Base-by-base conservation (phyloP, 495 filamentous ascomycete species). In the Xylaria curta region DNA sequence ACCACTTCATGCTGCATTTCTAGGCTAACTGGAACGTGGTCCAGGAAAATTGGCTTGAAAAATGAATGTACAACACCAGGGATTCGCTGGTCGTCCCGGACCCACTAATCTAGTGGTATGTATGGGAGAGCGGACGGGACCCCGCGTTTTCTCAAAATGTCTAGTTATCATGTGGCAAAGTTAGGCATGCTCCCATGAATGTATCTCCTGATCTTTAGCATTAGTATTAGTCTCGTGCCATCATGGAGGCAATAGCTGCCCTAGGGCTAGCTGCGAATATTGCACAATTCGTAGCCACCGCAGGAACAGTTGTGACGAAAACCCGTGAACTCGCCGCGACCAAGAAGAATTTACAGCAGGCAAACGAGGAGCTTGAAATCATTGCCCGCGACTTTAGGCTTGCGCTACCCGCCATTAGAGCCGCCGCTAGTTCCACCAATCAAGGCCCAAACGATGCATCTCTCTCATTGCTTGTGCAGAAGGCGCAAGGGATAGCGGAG, bases 21-120 rank as follows among this genome's bases (percentile, higher is more conserved):
- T 31, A 31, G 28, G 28, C 28, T 3, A 31, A 31, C 28, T 31
- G 28, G 1, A 31, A 31, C 28, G 28, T n/a, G n/a, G n/a, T n/a
- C n/a, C n/a, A n/a, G n/a, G 28, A 31, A 31, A 31, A 31, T 31
- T 31, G 28, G n/a, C n/a, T n/a, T n/a, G n/a, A n/a, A n/a, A n/a
- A n/a, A n/a, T n/a, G n/a, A n/a, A n/a, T n/a, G 77, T 81, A 79
- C 79, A 78, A 78, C 79, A 81, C 76, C 74, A 46, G 73, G 79
- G 63, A 76, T 81, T 81, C 79, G 76, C 79, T 73, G 76, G 74
- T 83, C 73, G 76, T 82, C 82, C 81, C 77, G 80, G 73, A 83
- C 79, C 77, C 75, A 76, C 28, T 31, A 31, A 31, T 31, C 28
- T 31, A 3, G 28, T 3, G 28, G 28, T 31, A 31, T 31, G 28